Evolutionary conservation across 1,139 yeast species (phyloP).

Genomic region (Pichia sorboxylosa): DNA sequence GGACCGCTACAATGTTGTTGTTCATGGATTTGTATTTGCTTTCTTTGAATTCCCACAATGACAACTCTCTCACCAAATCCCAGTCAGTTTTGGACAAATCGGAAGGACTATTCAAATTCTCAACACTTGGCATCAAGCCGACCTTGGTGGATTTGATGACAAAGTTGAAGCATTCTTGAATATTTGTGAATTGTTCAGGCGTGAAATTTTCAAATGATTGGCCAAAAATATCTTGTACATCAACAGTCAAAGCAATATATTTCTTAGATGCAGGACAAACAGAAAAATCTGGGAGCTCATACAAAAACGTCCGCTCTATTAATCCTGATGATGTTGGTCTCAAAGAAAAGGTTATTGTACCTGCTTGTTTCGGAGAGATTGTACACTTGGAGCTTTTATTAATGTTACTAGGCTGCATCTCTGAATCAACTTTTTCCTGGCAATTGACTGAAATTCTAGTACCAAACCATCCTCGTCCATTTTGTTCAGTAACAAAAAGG

Average conservation of each 20-base stretch:
- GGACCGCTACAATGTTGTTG: constrained; percentile 1
- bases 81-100: constrained; percentile 8
- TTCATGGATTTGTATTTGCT: constrained; percentile 11
- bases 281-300: constrained; percentile 7
- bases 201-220: constrained; percentile 12
- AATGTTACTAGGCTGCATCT: background rate
- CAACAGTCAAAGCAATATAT: constrained; percentile 9
- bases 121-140: constrained; percentile 1
- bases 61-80: constrained; percentile 10
- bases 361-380: constrained; percentile 4
- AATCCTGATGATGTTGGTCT: constrained; percentile 3
- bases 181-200: constrained; percentile 15
- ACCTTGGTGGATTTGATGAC: constrained; percentile 2
- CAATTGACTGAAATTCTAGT: constrained; percentile 9
- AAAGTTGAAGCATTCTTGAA: constrained; percentile 15
- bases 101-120: constrained; percentile 1
- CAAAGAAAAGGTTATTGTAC: constrained; percentile 4
- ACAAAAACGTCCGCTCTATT: constrained; percentile 7
- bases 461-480: constrained; percentile 10
- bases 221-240: constrained; percentile 12
- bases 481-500: constrained; percentile 7
- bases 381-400: constrained; percentile 2
- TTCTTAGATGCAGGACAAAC: constrained; percentile 9
- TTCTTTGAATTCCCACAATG: constrained; percentile 9
- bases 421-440: background rate